phyloP scores from a whole-genome alignment of 305 asterid genomes.

The Plantago lanceolata region DNA sequence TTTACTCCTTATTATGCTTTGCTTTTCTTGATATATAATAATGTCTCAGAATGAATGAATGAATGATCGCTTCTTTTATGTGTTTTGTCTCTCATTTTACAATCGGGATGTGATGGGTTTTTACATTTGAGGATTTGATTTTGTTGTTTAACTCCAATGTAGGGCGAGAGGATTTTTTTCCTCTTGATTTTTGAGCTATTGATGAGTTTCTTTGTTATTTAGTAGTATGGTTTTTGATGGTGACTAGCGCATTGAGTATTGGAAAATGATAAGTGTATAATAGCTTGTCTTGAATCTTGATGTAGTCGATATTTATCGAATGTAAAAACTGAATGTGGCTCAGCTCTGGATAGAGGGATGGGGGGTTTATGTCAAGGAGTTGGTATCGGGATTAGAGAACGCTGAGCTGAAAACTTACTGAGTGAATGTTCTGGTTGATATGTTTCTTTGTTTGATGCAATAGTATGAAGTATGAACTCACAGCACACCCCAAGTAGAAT shows the following conservation, averaged over 20 bases:
- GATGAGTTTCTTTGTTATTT: not conserved
- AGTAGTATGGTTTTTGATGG: not conserved
- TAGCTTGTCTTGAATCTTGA: not conserved
- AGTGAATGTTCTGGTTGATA: not conserved
- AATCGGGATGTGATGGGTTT: not conserved
- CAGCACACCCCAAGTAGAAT: not conserved
- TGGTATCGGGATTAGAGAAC: not conserved
- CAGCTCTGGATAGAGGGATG: not conserved
- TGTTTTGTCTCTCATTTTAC: too few relatives aligned
- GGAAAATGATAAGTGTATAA: not conserved
- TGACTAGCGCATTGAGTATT: not conserved
- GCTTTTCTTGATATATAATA: not conserved
- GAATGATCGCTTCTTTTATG: not conserved
- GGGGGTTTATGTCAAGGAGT: not conserved
- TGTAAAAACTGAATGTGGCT: not conserved
- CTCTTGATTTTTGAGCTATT: not conserved
- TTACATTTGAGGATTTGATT: not conserved
- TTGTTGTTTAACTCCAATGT: not conserved
- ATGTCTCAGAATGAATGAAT: not conserved
- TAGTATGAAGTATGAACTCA: not conserved
- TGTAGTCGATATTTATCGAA: not conserved
- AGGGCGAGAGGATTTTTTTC: not conserved
- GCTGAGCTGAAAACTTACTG: not conserved
- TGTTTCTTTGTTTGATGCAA: not conserved
- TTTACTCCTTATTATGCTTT: not conserved